A percentile compares a stretch with the other conserved stretches of the same genome.
Evolutionary conservation across 495 filamentous ascomycete species (phyloP).

Genomic region (Cercophora samala): DNA sequence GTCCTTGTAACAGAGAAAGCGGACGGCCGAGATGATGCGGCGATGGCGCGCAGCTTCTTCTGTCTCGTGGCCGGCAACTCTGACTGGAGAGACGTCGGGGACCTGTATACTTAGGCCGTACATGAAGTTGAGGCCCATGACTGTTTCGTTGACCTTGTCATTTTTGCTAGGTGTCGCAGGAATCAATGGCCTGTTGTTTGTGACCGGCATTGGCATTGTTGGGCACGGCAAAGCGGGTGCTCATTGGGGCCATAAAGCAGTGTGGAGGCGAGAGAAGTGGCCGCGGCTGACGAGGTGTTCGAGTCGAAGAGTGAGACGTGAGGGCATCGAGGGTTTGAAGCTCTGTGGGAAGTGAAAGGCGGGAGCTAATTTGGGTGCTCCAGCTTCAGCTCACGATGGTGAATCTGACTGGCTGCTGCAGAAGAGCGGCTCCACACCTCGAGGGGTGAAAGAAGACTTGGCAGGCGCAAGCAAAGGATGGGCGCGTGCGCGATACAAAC

Average conservation of each 20-base stretch:
- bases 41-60: slow-evolving; percentile 8
- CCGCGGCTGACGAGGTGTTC: neutral
- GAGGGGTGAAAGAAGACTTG: neutral
- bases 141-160: slow-evolving; percentile 7
- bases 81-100: slow-evolving; percentile 24
- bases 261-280: neutral
- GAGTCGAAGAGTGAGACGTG: neutral
- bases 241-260: neutral
- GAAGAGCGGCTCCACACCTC: neutral
- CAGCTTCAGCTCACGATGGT: neutral
- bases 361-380: neutral
- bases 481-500: too few species aligned
- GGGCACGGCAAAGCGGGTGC: neutral
- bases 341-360: neutral
- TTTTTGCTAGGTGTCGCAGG: slow-evolving; percentile 23
- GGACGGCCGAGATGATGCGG: slow-evolving; percentile 21
- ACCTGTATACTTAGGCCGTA: slow-evolving; percentile 25
- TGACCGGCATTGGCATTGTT: slow-evolving; percentile 2
- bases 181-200: neutral
- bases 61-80: slow-evolving; percentile 16
- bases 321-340: neutral
- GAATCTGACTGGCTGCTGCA: neutral
- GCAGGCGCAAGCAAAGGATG: neutral
- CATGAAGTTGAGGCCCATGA: slow-evolving; percentile 25
- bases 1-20: slow-evolving; percentile 19